Conservation (phyloP, 2,329 filamentous ascomycete genomes). For the Cladophialophora carrionii region DNA sequence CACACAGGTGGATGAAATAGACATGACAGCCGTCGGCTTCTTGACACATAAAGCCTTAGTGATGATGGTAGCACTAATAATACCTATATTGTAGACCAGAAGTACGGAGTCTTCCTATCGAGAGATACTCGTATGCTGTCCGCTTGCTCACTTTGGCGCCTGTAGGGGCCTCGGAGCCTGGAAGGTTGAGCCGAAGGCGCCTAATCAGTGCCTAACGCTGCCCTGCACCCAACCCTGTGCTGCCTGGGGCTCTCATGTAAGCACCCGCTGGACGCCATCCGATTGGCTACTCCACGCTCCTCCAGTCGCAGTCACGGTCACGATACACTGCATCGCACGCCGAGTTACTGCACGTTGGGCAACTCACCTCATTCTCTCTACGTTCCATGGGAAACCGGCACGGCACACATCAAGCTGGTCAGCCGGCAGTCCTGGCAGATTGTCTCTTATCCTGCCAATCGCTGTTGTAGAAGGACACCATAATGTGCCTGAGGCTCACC, state of each 20-base stretch:
- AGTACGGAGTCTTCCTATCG: too few relatives aligned
- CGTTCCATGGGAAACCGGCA: conserved; percentile 5
- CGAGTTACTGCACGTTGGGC: conserved; percentile 10
- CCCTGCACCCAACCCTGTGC: not conserved
- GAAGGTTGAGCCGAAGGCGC: conserved; percentile 26
- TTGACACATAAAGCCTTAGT: not conserved
- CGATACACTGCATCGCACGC: conserved; percentile 1
- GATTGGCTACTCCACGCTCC: conserved; percentile 1
- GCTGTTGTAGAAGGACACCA: conserved; percentile 14
- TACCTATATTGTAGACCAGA: not conserved
- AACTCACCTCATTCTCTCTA: conserved; percentile 10
- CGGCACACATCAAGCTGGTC: conserved; percentile 10
- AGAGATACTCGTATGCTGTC: not conserved
- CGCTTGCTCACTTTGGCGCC: not conserved
- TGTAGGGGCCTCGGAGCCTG: conserved; percentile 5
- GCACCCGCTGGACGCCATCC: not conserved
- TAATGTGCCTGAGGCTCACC: conserved; percentile 23
- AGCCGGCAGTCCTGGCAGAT: not conserved
- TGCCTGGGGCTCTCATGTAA: conserved; percentile 17
- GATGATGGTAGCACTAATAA: not conserved
- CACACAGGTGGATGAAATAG: not conserved
- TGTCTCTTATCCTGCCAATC: conserved; percentile 4
- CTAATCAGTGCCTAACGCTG: conserved; percentile 1
- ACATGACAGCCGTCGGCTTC: not conserved
- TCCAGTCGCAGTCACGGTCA: conserved; percentile 2